Evolutionary conservation across 2,329 filamentous ascomycete species (phyloP).

Genomic region (Graphilbum fragrans): DNA sequence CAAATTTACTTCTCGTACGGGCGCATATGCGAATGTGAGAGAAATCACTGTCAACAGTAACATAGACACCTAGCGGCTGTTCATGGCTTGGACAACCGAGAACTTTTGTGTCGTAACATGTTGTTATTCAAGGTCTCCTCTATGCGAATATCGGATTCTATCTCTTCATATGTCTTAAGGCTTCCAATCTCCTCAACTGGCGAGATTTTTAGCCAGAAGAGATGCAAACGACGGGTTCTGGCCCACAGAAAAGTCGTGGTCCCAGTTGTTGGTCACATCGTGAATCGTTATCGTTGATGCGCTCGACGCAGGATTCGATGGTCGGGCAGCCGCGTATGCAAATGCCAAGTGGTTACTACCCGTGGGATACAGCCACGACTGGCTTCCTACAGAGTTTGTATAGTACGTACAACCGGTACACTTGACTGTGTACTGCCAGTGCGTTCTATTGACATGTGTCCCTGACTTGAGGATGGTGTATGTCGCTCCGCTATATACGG

Average conservation of each 20-base stretch:
- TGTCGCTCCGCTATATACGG: conserved; percentile 15
- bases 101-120: no score
- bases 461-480: conserved; percentile 22
- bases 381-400: conserved; percentile 8
- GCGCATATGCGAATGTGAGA: no score
- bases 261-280: conserved; percentile 16
- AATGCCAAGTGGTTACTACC: conserved; percentile 17
- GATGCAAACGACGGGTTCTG: conserved; percentile 12
- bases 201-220: conserved; percentile 3
- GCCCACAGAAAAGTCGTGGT: conserved; percentile 14
- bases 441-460: conserved; percentile 23
- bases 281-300: conserved; percentile 13
- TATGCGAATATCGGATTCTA: no score
- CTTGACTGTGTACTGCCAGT: conserved; percentile 27
- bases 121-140: no score
- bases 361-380: conserved; percentile 13
- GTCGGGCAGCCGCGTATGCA: conserved; percentile 13
- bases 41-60: no score
- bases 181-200: neutral
- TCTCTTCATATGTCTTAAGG: neutral
- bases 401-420: conserved; percentile 25
- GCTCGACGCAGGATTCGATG: conserved; percentile 10
- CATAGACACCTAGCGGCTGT: no score
- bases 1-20: no score
- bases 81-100: no score